Evolutionary conservation across 108 stramenopile genomes (phyloP).

Genomic region (Nannochloropsis oceanica): DNA sequence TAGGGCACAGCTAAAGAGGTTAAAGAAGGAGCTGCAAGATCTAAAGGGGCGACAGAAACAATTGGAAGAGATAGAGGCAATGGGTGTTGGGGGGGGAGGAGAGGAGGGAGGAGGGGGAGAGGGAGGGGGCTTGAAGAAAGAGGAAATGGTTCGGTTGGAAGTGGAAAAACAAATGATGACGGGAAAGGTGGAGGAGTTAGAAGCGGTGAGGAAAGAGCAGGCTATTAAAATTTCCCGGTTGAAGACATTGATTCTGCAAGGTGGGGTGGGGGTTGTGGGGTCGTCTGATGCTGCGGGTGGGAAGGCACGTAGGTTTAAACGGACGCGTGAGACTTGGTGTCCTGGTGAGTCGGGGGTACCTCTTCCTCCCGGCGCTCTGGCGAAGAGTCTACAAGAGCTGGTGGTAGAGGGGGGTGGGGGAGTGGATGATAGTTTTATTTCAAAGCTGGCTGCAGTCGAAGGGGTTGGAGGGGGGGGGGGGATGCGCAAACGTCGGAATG

Average conservation of each 20-base stretch:
- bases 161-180: neutral
- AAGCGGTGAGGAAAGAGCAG: slow-evolving; percentile 5
- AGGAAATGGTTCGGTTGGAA: neutral
- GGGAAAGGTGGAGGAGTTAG: neutral
- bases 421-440: neutral
- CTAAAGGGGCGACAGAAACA: slow-evolving; percentile 2
- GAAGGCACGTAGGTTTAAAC: neutral
- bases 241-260: slow-evolving; percentile 2
- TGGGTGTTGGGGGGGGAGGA: neutral
- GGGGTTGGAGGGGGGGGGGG: neutral
- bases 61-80: neutral
- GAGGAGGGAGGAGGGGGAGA: neutral
- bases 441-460: too few species aligned
- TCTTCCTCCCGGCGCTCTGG: neutral
- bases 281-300: neutral
- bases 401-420: neutral
- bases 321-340: slow-evolving; percentile 25
- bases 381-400: neutral
- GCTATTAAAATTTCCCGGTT: slow-evolving; percentile 15
- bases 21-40: slow-evolving; percentile 26
- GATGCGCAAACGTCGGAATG: slow-evolving; percentile 2
- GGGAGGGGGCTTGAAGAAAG: neutral
- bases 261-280: neutral
- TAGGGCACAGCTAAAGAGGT: slow-evolving; percentile 26
- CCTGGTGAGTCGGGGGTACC: neutral